Evolutionary conservation across 2,329 filamentous ascomycete genomes (phyloP).

Genomic region (Trichophyton verrucosum): DNA sequence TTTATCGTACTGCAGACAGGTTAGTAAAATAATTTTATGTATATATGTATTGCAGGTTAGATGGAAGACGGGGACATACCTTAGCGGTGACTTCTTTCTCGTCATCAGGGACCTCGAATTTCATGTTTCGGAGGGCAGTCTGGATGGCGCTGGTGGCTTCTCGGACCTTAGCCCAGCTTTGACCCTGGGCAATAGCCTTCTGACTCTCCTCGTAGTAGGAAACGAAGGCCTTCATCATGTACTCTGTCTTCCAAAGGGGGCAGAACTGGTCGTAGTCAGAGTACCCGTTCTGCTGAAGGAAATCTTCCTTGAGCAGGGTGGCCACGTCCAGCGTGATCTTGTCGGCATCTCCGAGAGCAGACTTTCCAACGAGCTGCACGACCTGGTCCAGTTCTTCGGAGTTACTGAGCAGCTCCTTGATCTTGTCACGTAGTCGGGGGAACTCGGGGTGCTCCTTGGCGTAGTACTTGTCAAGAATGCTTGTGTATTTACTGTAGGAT

Average conservation of each 20-base stretch:
- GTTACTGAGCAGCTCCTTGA: conserved; percentile 85
- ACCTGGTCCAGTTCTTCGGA: conserved; percentile 98
- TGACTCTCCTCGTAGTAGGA: conserved; percentile 95
- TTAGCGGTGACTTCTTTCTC: conserved; percentile 73
- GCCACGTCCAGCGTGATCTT: conserved; percentile 97
- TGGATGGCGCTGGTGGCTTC: conserved; percentile 84
- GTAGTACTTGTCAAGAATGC: conserved; percentile 80
- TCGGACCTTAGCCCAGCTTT: conserved; percentile 83
- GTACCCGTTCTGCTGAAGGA: conserved; percentile 98
- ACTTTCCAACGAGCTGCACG: conserved; percentile 96
- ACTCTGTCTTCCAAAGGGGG: conserved; percentile 98
- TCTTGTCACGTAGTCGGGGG: conserved; percentile 78
- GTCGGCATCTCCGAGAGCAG: conserved; percentile 85
- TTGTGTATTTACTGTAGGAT: conserved; percentile 96
- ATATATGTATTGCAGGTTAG: conserved; percentile 5
- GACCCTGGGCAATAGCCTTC: conserved; percentile 83
- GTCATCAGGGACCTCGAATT: conserved; percentile 87
- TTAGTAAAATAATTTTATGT: conserved; percentile 24
- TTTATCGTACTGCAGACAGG: conserved; percentile 61
- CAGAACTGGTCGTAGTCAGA: conserved; percentile 99
- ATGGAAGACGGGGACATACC: conserved; percentile 38
- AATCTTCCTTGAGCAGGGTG: conserved; percentile 90
- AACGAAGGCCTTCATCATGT: conserved; percentile 99
- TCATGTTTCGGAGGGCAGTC: conserved; percentile 74
- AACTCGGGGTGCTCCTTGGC: conserved; percentile 90